Conservation (phyloP, 371 early-diverging fungal genomes). For the Circinella umbellata region DNA sequence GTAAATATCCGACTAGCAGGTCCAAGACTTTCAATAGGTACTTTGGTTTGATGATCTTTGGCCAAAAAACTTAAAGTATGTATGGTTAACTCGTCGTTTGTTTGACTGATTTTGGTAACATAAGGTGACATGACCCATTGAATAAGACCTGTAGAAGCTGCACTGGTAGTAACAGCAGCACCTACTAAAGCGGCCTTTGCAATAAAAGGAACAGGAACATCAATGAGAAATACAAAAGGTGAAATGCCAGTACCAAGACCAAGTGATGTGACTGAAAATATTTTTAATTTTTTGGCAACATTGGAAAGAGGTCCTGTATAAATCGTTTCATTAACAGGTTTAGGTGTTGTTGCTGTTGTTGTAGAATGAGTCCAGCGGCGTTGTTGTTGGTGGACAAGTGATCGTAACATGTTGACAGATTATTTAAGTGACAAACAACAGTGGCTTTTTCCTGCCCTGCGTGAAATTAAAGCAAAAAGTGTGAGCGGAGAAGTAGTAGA, state of each 20-base stretch:
- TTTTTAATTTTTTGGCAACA: conserved; percentile 64
- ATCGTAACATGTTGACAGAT: not conserved
- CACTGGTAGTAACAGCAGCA: conserved; percentile 65
- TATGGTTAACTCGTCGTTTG: conserved; percentile 32
- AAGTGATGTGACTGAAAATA: conserved; percentile 66
- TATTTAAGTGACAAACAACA: too few relatives aligned
- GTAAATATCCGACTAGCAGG: conserved; percentile 66
- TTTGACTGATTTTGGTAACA: conserved; percentile 60
- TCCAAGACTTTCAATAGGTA: conserved; percentile 52
- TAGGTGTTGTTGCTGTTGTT: not conserved
- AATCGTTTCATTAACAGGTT: conserved; percentile 26
- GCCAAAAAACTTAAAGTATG: conserved; percentile 42
- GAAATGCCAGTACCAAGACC: conserved; percentile 60
- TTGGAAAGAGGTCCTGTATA: conserved; percentile 64
- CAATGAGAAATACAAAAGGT: conserved; percentile 65
- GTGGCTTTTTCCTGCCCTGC: too few relatives aligned
- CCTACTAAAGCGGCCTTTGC: conserved; percentile 64
- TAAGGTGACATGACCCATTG: conserved; percentile 73
- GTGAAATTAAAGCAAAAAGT: too few relatives aligned
- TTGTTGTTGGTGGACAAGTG: not conserved
- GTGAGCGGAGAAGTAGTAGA: too few relatives aligned
- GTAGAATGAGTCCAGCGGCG: not conserved
- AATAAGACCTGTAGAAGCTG: conserved; percentile 62
- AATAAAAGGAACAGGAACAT: conserved; percentile 62
- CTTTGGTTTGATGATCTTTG: conserved; percentile 55